Percentiles rank a stretch among this genome's conserved stretches.
These are phyloP conservation scores for Malassezia nana DNA, from an alignment of 1,284 basidiomycete species.

Conservation along the genomic window DNA sequence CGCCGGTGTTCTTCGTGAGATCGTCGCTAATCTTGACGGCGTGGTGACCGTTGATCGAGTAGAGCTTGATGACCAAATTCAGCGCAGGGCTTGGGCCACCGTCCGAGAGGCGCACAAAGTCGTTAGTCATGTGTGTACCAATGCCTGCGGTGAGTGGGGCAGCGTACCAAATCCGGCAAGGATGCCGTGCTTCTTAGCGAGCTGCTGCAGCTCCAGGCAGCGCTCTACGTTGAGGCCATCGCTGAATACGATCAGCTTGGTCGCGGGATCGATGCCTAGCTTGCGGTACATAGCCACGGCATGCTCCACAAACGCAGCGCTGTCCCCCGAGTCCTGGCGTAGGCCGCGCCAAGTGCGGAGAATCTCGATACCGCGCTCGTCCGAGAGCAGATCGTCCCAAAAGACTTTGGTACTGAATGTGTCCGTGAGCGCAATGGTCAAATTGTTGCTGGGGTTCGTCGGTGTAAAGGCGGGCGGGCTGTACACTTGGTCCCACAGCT, in stretches of 20 bases:
- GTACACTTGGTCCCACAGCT: constrained; percentile 43
- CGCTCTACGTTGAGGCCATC: constrained; percentile 34
- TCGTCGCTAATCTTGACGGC: constrained; percentile 47
- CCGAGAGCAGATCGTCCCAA: constrained; percentile 35
- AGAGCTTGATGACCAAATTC: constrained; percentile 47
- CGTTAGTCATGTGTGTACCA: constrained; percentile 39
- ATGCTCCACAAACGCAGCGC: constrained; percentile 28
- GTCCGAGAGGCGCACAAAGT: constrained; percentile 19
- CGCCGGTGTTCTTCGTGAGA: constrained; percentile 46
- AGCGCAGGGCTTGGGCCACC: constrained; percentile 26
- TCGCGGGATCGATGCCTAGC: constrained; percentile 33
- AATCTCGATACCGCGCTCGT: constrained; percentile 30
- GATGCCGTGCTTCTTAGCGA: constrained; percentile 33
- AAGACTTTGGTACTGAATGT: constrained; percentile 44
- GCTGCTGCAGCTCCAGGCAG: constrained; percentile 29
- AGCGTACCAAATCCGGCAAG: constrained; percentile 34
- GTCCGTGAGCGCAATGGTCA: constrained; percentile 46
- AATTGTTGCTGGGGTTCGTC: constrained; percentile 31
- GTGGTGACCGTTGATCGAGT: constrained; percentile 27
- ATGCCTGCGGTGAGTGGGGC: constrained; percentile 13
- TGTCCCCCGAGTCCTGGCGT: constrained; percentile 43
- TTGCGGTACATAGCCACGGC: constrained; percentile 28
- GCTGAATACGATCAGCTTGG: constrained; percentile 42
- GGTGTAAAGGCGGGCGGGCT: constrained; percentile 38
- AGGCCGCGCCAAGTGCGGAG: constrained; percentile 38